Conservation (phyloP, 257 asterid species). For the Voacanga thouarsii region DNA sequence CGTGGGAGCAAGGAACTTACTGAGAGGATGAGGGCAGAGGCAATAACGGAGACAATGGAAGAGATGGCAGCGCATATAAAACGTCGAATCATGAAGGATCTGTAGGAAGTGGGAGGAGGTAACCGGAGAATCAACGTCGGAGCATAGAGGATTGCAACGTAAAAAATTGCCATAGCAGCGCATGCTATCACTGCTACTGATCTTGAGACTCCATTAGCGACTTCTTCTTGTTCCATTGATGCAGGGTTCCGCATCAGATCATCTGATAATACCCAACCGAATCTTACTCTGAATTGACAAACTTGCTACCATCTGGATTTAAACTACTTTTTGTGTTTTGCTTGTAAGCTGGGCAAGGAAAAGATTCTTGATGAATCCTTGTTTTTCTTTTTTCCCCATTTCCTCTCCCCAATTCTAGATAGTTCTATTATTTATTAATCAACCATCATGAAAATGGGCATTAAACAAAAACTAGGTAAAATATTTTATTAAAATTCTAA, state of each 20-base stretch:
- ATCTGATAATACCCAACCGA: neutral
- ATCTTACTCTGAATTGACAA: neutral
- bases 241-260: constrained; percentile 18
- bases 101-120: constrained; percentile 68
- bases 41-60: constrained; percentile 56
- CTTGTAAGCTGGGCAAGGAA: neutral
- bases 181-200: constrained; percentile 55
- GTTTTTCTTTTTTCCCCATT: neutral
- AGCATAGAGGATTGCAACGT: constrained; percentile 76
- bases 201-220: constrained; percentile 36
- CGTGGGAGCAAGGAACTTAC: constrained; percentile 30
- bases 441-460: neutral
- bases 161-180: constrained; percentile 62
- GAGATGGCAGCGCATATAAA: constrained; percentile 79
- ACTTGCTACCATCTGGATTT: neutral
- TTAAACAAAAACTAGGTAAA: too few species aligned
- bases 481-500: too few species aligned
- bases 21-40: constrained; percentile 64
- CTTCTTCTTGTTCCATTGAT: constrained; percentile 41
- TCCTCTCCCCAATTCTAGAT: too few species aligned
- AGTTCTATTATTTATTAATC: neutral
- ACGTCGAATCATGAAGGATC: constrained; percentile 66
- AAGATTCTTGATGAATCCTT: neutral
- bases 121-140: constrained; percentile 77
- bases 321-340: neutral